These are phyloP conservation scores for Xylaria sp. DNA, from an alignment of 2,329 filamentous ascomycete genomes.

Conservation along the genomic window DNA sequence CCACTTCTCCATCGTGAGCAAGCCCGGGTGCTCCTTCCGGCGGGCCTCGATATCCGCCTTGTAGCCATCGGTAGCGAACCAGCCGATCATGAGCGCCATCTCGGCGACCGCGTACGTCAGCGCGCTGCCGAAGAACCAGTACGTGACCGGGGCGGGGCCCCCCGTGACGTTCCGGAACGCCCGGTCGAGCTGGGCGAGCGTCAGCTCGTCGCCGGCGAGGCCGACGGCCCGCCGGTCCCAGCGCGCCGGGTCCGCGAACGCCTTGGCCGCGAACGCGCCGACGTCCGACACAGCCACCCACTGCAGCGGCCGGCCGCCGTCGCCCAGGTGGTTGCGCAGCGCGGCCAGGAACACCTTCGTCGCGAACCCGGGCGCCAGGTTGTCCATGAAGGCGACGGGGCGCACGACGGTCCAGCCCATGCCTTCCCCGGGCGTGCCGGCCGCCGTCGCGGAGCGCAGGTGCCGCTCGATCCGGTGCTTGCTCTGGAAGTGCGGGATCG, in stretches of 20 bases:
- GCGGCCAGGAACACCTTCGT: slow-evolving; percentile 43
- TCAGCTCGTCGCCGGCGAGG: slow-evolving; percentile 50
- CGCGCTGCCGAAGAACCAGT: slow-evolving; percentile 36
- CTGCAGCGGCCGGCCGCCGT: slow-evolving; percentile 42
- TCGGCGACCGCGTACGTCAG: slow-evolving; percentile 37
- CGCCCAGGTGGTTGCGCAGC: slow-evolving; percentile 35
- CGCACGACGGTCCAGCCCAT: slow-evolving; percentile 66
- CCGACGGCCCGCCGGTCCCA: slow-evolving; percentile 44
- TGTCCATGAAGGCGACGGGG: slow-evolving; percentile 66
- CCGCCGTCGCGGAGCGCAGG: slow-evolving; percentile 49
- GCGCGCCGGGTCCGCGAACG: slow-evolving; percentile 42
- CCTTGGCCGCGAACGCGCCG: slow-evolving; percentile 48
- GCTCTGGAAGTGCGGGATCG: slow-evolving; percentile 63
- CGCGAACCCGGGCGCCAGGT: slow-evolving; percentile 41
- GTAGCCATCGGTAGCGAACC: slow-evolving; percentile 42
- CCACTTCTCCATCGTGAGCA: slow-evolving; percentile 41
- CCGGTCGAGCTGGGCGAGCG: slow-evolving; percentile 34
- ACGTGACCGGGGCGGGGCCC: slow-evolving; percentile 30
- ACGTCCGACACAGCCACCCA: slow-evolving; percentile 48
- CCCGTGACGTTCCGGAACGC: slow-evolving; percentile 37
- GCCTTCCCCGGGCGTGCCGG: slow-evolving; percentile 35
- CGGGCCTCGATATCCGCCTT: slow-evolving; percentile 36
- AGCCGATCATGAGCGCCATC: slow-evolving; percentile 39
- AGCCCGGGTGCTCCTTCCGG: slow-evolving; percentile 34
- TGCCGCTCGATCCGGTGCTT: slow-evolving; percentile 66